A percentile compares a stretch with the other conserved stretches of the same genome.
phyloP scores from a whole-genome alignment of 495 filamentous ascomycete species.

The Gamarada debralockiae region DNA sequence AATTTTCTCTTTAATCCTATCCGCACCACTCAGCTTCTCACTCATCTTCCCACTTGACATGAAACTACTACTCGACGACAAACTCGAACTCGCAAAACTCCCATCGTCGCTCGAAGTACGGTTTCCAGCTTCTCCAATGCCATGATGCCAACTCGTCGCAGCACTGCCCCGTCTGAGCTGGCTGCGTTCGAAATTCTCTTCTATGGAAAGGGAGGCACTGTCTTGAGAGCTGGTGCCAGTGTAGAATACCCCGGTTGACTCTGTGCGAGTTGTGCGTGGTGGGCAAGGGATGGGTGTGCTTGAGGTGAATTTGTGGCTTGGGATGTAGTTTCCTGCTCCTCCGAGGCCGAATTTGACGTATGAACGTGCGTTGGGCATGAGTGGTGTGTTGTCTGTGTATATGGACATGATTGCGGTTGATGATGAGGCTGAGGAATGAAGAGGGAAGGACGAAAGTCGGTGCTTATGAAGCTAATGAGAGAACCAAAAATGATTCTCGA shows the following conservation, averaged over 20 bases:
- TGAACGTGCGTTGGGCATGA: not conserved
- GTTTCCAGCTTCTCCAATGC: slow-evolving; percentile 5
- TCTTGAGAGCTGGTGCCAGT: not conserved
- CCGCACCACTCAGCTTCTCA: not conserved
- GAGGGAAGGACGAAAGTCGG: not conserved
- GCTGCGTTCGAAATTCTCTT: too few relatives aligned
- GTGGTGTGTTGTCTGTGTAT: too few relatives aligned
- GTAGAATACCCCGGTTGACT: not conserved
- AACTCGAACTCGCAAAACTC: not conserved
- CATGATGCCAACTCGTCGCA: not conserved
- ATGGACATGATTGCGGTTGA: too few relatives aligned
- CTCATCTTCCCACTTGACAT: not conserved
- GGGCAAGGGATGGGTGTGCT: not conserved
- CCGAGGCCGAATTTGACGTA: not conserved
- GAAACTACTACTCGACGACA: too few relatives aligned
- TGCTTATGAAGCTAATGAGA: too few relatives aligned
- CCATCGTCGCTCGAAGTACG: not conserved
- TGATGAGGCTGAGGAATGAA: too few relatives aligned
- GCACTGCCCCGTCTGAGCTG: not conserved
- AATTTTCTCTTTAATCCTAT: not conserved
- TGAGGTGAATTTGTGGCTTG: not conserved
- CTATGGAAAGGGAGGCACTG: too few relatives aligned
- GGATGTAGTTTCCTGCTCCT: not conserved
- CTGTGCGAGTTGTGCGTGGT: not conserved
- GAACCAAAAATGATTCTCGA: too few relatives aligned